Evolutionary conservation across 495 filamentous ascomycete genomes (phyloP).

Genomic region (Penicillium fimorum): DNA sequence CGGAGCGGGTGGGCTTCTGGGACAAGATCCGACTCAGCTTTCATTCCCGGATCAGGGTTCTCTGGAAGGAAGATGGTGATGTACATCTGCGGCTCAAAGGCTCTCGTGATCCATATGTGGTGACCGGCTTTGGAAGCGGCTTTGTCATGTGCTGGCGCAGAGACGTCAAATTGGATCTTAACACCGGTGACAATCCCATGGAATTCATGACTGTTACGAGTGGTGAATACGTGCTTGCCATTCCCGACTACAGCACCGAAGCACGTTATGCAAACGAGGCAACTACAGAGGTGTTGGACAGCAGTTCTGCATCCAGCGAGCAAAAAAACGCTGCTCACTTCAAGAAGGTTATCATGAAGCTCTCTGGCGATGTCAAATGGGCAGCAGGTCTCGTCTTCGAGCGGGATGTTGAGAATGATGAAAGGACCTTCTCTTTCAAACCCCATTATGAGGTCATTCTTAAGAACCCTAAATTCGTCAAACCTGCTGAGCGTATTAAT

Average conservation of each 20-base stretch:
- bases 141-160: slow-evolving; percentile 98
- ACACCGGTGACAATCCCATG: slow-evolving; percentile 76
- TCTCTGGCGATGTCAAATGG: slow-evolving; percentile 92
- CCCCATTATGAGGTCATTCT: slow-evolving; percentile 91
- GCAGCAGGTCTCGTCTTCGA: slow-evolving; percentile 90
- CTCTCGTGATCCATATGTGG: slow-evolving; percentile 87
- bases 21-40: slow-evolving; percentile 96
- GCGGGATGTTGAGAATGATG: slow-evolving; percentile 61
- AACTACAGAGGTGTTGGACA: slow-evolving; percentile 59
- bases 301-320: slow-evolving; percentile 59
- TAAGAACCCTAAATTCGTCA: slow-evolving; percentile 72
- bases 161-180: slow-evolving; percentile 82
- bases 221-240: slow-evolving; percentile 87
- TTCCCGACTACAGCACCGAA: slow-evolving; percentile 90
- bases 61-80: slow-evolving; percentile 94
- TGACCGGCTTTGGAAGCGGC: slow-evolving; percentile 88
- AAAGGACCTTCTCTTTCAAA: slow-evolving; percentile 80
- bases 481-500: slow-evolving; percentile 45
- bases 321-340: slow-evolving; percentile 75
- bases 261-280: slow-evolving; percentile 64
- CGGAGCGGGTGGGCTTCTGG: slow-evolving; percentile 95
- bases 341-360: slow-evolving; percentile 97
- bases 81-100: slow-evolving; percentile 92
- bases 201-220: slow-evolving; percentile 95
- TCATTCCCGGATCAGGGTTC: slow-evolving; percentile 84